These are phyloP conservation scores for Daldinia loculata DNA, from an alignment of 495 filamentous ascomycete genomes.

Conservation along the genomic window DNA sequence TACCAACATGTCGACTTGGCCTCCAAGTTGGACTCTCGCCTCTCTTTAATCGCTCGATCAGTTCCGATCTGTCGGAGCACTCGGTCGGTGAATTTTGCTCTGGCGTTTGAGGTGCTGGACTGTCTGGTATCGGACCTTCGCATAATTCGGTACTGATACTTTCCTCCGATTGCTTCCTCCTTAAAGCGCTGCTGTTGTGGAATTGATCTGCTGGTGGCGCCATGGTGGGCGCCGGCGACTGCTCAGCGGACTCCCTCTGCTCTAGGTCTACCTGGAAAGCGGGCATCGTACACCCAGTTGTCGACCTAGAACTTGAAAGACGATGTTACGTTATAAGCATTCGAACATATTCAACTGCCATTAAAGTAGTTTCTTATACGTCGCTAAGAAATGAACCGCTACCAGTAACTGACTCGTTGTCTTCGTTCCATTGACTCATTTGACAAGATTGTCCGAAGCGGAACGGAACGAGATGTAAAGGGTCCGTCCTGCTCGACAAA, in stretches of 20 bases:
- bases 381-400: conserved; percentile 7
- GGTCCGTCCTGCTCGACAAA: not conserved
- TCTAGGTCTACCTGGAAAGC: conserved; percentile 63
- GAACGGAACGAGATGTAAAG: not conserved
- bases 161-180: conserved; percentile 56
- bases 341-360: conserved; percentile 14
- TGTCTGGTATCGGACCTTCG: conserved; percentile 62
- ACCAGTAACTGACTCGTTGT: conserved; percentile 25
- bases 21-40: conserved; percentile 81
- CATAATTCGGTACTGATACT: conserved; percentile 66
- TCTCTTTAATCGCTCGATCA: conserved; percentile 86
- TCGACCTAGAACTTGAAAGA: conserved; percentile 20
- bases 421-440: conserved; percentile 31
- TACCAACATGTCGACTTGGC: conserved; percentile 66
- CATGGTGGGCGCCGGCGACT: conserved; percentile 24
- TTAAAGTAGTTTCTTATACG: not conserved
- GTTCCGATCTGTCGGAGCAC: conserved; percentile 71
- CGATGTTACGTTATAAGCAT: conserved; percentile 24
- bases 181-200: conserved; percentile 23
- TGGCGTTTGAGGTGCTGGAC: conserved; percentile 46
- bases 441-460: not conserved
- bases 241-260: conserved; percentile 46
- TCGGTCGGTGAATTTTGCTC: conserved; percentile 39
- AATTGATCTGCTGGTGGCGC: conserved; percentile 24
- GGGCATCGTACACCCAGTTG: conserved; percentile 60